These are phyloP conservation scores for Wolfiporia cocos DNA, from an alignment of 1,284 basidiomycete genomes.

Conservation along the genomic window DNA sequence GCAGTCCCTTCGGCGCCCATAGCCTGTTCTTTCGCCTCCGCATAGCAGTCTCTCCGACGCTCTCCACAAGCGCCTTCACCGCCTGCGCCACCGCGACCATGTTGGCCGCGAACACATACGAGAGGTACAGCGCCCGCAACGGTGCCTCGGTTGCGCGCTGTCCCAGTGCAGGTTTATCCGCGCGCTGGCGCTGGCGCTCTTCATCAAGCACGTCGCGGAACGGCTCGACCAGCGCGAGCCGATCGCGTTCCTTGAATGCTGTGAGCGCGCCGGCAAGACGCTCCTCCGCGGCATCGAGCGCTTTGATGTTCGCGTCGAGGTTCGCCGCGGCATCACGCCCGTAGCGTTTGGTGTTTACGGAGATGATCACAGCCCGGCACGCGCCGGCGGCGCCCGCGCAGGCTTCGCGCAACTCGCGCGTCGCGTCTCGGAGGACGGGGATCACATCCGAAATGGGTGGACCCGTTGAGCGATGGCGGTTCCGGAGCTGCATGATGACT, in stretches of 20 bases:
- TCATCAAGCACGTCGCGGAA: conserved; percentile 31
- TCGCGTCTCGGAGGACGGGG: conserved; percentile 39
- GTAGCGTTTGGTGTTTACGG: conserved; percentile 46
- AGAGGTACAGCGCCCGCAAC: conserved; percentile 37
- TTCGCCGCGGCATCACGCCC: conserved; percentile 19
- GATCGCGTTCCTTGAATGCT: conserved; percentile 33
- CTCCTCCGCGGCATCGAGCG: conserved; percentile 33
- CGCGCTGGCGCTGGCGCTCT: not conserved
- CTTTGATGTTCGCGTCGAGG: conserved; percentile 19
- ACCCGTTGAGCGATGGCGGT: conserved; percentile 24
- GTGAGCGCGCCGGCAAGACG: conserved; percentile 31
- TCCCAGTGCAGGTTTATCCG: no score
- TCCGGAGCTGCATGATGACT: conserved; percentile 34
- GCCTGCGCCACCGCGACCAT: conserved; percentile 36
- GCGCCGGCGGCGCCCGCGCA: conserved; percentile 30
- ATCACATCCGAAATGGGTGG: conserved; percentile 42
- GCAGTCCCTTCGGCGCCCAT: conserved; percentile 45
- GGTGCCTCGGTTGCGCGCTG: conserved; percentile 17
- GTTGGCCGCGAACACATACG: conserved; percentile 42
- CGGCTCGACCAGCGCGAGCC: conserved; percentile 41
- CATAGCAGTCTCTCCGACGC: conserved; percentile 32
- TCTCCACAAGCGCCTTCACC: conserved; percentile 38
- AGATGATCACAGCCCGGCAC: conserved; percentile 30
- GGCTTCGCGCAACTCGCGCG: conserved; percentile 35
- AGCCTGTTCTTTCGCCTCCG: conserved; percentile 35